Conservation (phyloP, 331 rosid genomes). For the Quercus phellos region DNA sequence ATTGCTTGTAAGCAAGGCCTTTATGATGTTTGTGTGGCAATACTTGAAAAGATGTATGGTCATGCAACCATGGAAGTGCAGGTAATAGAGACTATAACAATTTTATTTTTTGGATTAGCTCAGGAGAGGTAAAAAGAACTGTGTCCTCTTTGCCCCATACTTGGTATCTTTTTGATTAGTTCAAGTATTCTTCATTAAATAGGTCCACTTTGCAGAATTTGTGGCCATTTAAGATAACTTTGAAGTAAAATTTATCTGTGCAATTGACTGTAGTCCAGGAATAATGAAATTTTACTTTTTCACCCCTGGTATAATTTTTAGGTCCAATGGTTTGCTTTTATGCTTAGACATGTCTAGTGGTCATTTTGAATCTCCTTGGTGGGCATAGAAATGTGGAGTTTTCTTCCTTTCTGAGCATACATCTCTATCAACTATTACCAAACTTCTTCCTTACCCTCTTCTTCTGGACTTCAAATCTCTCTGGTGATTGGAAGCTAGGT, state of each 20-base stretch:
- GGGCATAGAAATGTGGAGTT: neutral
- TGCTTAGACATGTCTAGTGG: neutral
- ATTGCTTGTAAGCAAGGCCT: conserved; percentile 81
- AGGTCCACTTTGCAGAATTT: neutral
- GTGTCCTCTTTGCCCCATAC: neutral
- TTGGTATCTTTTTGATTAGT: neutral
- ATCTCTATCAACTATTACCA: neutral
- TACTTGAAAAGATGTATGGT: conserved; percentile 93
- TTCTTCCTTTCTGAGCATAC: neutral
- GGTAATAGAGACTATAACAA: conserved; percentile 40
- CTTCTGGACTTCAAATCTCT: conserved; percentile 7
- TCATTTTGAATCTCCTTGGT: conserved; percentile 9
- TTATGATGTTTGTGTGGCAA: conserved; percentile 80
- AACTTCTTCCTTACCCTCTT: neutral
- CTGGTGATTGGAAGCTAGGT: neutral
- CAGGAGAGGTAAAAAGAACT: neutral
- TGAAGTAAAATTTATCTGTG: neutral
- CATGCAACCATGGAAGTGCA: conserved; percentile 99
- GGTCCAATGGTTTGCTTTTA: neutral
- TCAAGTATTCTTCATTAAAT: neutral
- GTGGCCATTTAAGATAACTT: neutral
- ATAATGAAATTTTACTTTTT: neutral
- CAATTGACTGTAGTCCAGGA: neutral
- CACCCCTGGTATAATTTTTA: neutral
- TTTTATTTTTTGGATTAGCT: neutral